phyloP scores from a whole-genome alignment of 441 rosid species.

The Adansonia rubrostipa region DNA sequence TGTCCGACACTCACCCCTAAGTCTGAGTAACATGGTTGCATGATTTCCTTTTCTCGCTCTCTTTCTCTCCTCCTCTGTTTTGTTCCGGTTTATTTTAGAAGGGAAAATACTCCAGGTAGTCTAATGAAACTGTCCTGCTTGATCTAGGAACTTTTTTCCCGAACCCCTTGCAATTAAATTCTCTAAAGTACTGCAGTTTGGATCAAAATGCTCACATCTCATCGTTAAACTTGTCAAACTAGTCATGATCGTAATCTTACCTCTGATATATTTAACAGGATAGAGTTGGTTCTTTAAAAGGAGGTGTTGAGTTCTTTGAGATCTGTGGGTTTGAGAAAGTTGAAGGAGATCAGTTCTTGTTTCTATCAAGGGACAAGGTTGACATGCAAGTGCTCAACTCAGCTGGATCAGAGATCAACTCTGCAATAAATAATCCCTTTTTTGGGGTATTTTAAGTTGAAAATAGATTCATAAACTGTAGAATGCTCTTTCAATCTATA shows the following conservation, averaged over 20 bases:
- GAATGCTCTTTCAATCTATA: neutral
- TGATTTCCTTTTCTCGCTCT: neutral
- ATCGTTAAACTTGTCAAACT: neutral
- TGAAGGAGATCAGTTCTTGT: constrained; percentile 79
- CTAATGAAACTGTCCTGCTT: neutral
- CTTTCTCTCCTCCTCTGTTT: neutral
- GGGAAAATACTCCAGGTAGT: neutral
- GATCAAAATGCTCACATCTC: neutral
- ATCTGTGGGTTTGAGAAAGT: constrained; percentile 86
- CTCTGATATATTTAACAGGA: constrained; percentile 56
- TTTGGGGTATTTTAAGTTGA: constrained; percentile 72
- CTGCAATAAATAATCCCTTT: constrained; percentile 93
- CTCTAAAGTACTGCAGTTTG: neutral
- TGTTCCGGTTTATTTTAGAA: neutral
- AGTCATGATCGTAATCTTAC: too few relatives aligned
- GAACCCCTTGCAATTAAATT: neutral
- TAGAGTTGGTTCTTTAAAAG: constrained; percentile 80
- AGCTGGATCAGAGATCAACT: constrained; percentile 89
- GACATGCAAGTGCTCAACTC: constrained; percentile 72
- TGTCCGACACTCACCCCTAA: too few relatives aligned
- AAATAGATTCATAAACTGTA: neutral
- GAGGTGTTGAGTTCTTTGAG: constrained; percentile 83
- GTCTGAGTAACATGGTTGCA: too few relatives aligned
- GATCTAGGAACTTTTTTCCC: neutral
- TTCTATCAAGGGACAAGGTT: constrained; percentile 76